Evolutionary conservation across 1,284 basidiomycete genomes (phyloP).

Genomic region (Austroboletus olivaceoglutinosus): DNA sequence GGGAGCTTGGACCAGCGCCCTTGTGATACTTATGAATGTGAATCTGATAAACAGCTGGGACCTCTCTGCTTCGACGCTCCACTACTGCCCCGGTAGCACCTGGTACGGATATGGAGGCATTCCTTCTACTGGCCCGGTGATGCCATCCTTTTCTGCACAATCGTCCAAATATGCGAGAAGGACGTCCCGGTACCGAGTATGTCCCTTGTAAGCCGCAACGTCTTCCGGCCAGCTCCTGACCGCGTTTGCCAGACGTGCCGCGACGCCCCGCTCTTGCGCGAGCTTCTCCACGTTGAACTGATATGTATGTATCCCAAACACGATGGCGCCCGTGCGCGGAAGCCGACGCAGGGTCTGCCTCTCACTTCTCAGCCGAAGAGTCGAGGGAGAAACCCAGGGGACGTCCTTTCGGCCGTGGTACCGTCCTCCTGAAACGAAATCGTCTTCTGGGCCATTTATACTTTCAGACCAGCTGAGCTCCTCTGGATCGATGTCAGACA

Average conservation of each 20-base stretch:
- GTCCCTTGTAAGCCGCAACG: conserved; percentile 62
- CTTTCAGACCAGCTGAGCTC: conserved; percentile 67
- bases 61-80: no score
- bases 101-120: conserved; percentile 24
- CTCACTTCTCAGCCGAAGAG: conserved; percentile 63
- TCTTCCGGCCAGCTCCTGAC: conserved; percentile 70
- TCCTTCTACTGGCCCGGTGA: conserved; percentile 11
- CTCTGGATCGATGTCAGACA: conserved; percentile 50
- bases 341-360: conserved; percentile 72
- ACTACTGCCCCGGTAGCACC: background rate
- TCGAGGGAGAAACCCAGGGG: conserved; percentile 39
- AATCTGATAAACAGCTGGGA: no score
- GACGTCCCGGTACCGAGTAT: conserved; percentile 43
- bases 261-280: conserved; percentile 59
- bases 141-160: conserved; percentile 36
- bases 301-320: conserved; percentile 80
- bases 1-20: background rate
- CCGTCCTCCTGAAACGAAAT: conserved; percentile 39
- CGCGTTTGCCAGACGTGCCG: conserved; percentile 65
- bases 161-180: conserved; percentile 51
- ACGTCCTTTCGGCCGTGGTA: conserved; percentile 20
- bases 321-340: conserved; percentile 61
- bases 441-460: conserved; percentile 65
- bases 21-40: background rate
- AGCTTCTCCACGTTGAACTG: conserved; percentile 59